These are phyloP conservation scores for Suhomyces atakaporum DNA, from an alignment of 1,139 yeast genomes.

Conservation along the genomic window DNA sequence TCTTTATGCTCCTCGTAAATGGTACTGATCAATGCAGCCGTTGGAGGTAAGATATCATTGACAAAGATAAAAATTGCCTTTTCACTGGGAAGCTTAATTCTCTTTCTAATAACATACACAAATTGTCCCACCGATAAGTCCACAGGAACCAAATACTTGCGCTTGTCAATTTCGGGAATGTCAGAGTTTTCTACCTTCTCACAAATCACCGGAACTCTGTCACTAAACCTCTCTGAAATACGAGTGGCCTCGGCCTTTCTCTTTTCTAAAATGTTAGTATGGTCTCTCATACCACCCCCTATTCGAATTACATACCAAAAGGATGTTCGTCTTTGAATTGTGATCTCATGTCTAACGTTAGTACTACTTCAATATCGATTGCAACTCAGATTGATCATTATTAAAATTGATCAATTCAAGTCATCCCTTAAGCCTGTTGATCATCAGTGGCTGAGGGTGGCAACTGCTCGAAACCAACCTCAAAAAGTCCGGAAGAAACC, in stretches of 20 bases:
- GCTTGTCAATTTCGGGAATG: conserved; percentile 93
- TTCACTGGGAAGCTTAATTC: conserved; percentile 94
- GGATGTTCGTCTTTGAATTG: conserved; percentile 93
- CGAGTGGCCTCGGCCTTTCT: conserved; percentile 95
- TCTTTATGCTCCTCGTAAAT: conserved; percentile 96
- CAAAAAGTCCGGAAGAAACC: not conserved
- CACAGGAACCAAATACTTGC: conserved; percentile 93
- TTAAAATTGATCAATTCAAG: not conserved
- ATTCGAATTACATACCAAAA: conserved; percentile 56
- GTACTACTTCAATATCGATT: conserved; percentile 9
- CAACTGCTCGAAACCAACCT: not conserved
- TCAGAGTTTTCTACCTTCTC: conserved; percentile 97
- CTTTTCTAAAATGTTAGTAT: conserved; percentile 58
- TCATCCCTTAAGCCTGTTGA: not conserved
- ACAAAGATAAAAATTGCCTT: conserved; percentile 97
- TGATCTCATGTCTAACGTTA: conserved; percentile 62
- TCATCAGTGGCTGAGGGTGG: not conserved
- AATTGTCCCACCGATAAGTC: conserved; percentile 97
- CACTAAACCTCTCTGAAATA: conserved; percentile 84
- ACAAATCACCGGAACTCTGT: conserved; percentile 95
- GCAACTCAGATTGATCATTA: not conserved
- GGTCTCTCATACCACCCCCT: not conserved
- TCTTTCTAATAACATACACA: conserved; percentile 93
- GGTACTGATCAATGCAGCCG: conserved; percentile 94
- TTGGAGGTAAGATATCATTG: conserved; percentile 94